Base-by-base conservation (phyloP, 78 protist species). In the Salpingoeca rosetta region DNA sequence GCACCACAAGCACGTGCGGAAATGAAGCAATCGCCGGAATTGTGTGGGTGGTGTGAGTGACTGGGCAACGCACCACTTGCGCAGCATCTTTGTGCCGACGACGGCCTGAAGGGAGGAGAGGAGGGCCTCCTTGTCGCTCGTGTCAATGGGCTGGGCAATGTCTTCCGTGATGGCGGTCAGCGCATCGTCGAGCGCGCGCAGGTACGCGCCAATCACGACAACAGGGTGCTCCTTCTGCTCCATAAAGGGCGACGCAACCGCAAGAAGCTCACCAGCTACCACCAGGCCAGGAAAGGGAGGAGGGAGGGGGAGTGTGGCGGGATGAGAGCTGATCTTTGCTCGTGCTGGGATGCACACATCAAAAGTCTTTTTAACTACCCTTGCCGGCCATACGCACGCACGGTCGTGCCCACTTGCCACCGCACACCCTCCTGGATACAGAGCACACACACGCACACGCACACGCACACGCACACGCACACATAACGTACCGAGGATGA, bases 191-290 rank as follows among this genome's bases (percentile, higher is more conserved):
- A 87, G 82, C 42, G 97, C 96, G 57, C 38, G 22, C 39, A 73
- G 78, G 90, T 91, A 98, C 31, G 96, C 85, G 38, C 90, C 91
- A 2, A 95, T 73, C 75, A 98, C 94, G 40, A 89, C 88, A 25
- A 90, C 77, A 36, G 99, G 98, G 90, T 99, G 99, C 88, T 41
- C 28, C 1, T 81, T 44, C 39, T 80, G 81, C 83, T 57, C 74
- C 45, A 92, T 75, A 76, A 91, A 80, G 35, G 31, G 44, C 74
- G 44, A 40, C 31, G 88, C 86, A 10, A 84, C 89, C 36, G 31
- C 35, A 12, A 98, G 91, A 56, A 98, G 39, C 51, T 98, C 88
- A 22, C 99, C 99, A n/a, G 97, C 94, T 80, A 44, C 12, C 2
- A 42, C 11, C 0, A 22, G 41, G 28, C 11, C 3, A 35, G n/a